These are phyloP conservation scores for Dactylorhiza incarnata DNA, from an alignment of 106 monocot species.

Conservation along the genomic window DNA sequence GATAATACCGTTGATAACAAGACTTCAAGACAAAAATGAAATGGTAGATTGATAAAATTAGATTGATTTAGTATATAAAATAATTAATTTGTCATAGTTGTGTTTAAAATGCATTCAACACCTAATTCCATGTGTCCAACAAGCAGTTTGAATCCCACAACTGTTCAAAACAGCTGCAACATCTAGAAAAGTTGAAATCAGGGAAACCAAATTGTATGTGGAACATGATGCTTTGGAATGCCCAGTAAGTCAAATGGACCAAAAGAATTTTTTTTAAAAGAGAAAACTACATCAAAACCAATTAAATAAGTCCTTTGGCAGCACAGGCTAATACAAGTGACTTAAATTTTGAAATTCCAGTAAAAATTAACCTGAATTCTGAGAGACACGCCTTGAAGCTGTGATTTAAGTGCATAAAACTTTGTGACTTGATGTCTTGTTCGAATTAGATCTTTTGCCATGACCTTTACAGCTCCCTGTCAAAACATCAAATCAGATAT, in stretches of 20 bases:
- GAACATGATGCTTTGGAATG: neutral
- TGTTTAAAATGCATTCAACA: no score
- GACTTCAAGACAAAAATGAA: neutral
- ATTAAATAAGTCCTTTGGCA: neutral
- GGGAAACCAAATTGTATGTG: neutral
- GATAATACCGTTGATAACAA: neutral
- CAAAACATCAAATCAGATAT: neutral
- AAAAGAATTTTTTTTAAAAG: neutral
- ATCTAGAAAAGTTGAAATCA: neutral
- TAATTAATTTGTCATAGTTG: neutral
- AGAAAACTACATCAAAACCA: neutral
- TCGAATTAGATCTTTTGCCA: slow-evolving; percentile 85
- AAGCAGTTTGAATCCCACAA: neutral
- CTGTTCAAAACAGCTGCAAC: neutral
- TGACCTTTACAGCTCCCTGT: slow-evolving; percentile 83
- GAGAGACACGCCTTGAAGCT: slow-evolving; percentile 88
- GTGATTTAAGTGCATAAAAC: slow-evolving; percentile 87
- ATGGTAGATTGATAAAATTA: neutral
- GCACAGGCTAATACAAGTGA: neutral
- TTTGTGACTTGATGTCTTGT: slow-evolving; percentile 87
- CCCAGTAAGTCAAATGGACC: neutral
- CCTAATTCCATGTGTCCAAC: neutral
- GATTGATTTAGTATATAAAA: neutral
- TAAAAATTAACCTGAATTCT: slow-evolving; percentile 77
- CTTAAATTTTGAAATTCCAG: neutral